These are phyloP conservation scores for Lactarius indigo DNA, from an alignment of 768 basidiomycete genomes.

Conservation along the genomic window DNA sequence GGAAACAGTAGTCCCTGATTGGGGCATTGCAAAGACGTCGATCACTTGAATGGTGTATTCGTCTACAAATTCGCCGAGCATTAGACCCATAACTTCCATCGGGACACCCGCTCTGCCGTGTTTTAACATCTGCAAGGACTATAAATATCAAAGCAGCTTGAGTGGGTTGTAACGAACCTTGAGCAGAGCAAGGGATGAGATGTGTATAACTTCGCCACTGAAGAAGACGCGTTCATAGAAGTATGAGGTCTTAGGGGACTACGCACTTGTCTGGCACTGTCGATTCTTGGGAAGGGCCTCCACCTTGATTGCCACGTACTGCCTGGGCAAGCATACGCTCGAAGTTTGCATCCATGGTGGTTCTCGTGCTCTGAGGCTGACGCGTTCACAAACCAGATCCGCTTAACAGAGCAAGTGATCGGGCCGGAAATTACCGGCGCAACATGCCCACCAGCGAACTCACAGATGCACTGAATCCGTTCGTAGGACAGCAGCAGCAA, in stretches of 20 bases:
- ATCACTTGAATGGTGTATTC: conserved; percentile 93
- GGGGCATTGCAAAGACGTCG: conserved; percentile 99
- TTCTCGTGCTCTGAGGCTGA: not conserved
- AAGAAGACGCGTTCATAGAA: conserved; percentile 18
- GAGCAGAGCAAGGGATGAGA: conserved; percentile 92
- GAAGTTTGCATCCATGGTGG: conserved; percentile 32
- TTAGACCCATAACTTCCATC: conserved; percentile 99
- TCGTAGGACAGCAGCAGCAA: conserved; percentile 41
- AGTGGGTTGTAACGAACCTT: conserved; percentile 56
- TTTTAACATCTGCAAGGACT: conserved; percentile 83
- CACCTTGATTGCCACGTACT: conserved; percentile 21
- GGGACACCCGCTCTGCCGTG: conserved; percentile 98
- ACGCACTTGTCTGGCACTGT: conserved; percentile 74
- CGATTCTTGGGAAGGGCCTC: conserved; percentile 39
- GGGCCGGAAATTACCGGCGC: conserved; percentile 11
- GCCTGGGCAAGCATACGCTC: conserved; percentile 37
- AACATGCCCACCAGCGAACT: conserved; percentile 69
- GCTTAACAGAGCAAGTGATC: not conserved
- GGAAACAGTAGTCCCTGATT: conserved; percentile 94
- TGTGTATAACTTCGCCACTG: conserved; percentile 94
- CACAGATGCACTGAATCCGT: conserved; percentile 74
- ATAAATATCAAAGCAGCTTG: conserved; percentile 9
- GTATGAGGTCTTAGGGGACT: conserved; percentile 14
- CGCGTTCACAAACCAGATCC: not conserved
- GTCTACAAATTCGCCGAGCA: conserved; percentile 98